Conservation (phyloP, 805 yeast genomes). For the Ogataea salicorniae region DNA sequence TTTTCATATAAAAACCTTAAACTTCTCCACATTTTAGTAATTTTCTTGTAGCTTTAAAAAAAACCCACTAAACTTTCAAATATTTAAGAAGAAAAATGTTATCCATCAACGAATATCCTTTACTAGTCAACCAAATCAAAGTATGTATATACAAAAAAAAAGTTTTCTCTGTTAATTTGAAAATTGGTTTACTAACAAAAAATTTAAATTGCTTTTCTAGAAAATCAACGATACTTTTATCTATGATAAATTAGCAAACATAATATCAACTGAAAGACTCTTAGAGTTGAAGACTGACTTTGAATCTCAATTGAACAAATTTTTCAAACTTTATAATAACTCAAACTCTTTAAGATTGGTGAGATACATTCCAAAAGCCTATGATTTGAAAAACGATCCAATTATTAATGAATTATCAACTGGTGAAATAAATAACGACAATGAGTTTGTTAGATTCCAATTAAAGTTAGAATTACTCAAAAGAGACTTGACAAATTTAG, state of each 20-base stretch:
- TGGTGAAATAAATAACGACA: constrained; percentile 1
- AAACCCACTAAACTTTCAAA: not conserved
- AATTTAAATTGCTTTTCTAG: not conserved
- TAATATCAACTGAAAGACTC: not conserved
- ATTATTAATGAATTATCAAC: constrained; percentile 9
- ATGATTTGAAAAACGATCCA: constrained; percentile 9
- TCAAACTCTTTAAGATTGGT: constrained; percentile 8
- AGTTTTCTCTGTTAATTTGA: not conserved
- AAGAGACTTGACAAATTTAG: constrained; percentile 8
- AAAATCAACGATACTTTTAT: not conserved
- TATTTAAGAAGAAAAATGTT: constrained; percentile 1
- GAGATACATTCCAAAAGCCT: constrained; percentile 7
- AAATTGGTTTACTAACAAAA: not conserved
- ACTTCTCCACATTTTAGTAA: not conserved
- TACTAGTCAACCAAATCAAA: constrained; percentile 5
- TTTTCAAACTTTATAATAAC: constrained; percentile 4
- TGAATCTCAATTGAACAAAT: constrained; percentile 4
- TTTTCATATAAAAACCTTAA: no score
- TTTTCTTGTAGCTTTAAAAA: not conserved
- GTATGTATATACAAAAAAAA: constrained; percentile 5
- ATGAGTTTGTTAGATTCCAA: constrained; percentile 12
- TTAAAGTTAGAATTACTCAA: constrained; percentile 13
- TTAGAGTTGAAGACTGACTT: not conserved
- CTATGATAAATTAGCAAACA: not conserved
- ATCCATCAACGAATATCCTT: constrained; percentile 10